Conservation (phyloP, 345 rosid species). For the Viola odorata region DNA sequence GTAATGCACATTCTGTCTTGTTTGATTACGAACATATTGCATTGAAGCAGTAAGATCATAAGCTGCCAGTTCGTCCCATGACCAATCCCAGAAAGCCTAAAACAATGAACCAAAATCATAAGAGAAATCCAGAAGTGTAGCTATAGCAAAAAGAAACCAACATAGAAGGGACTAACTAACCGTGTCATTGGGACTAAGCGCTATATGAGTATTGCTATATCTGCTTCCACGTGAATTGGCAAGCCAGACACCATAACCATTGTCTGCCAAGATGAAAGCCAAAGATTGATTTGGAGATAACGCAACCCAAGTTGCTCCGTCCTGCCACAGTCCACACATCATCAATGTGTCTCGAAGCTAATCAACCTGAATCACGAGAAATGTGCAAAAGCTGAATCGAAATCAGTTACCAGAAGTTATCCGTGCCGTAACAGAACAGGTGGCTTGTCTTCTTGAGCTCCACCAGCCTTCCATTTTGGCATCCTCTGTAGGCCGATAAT, state of each 20-base stretch:
- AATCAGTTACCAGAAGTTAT: conserved; percentile 28
- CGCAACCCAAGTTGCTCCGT: conserved; percentile 40
- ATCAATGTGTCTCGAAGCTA: not conserved
- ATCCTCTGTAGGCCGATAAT: conserved; percentile 52
- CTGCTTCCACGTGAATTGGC: conserved; percentile 45
- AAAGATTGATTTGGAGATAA: conserved; percentile 36
- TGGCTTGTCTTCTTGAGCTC: conserved; percentile 17
- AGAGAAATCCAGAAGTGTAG: not conserved
- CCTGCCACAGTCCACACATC: conserved; percentile 22
- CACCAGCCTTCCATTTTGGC: conserved; percentile 26
- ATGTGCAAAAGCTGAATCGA: not conserved
- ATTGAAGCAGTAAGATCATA: conserved; percentile 27
- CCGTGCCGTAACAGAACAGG: conserved; percentile 52
- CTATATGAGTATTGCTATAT: conserved; percentile 33
- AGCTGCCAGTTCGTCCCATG: conserved; percentile 28
- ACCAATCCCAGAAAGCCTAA: conserved; percentile 29
- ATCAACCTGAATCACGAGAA: not conserved
- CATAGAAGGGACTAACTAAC: conserved; percentile 2
- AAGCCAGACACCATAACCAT: conserved; percentile 46
- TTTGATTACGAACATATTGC: conserved; percentile 16
- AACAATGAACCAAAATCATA: not conserved
- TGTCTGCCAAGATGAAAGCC: conserved; percentile 47
- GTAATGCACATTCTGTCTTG: conserved; percentile 25
- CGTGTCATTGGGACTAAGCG: conserved; percentile 25
- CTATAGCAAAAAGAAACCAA: no score